Conservation (phyloP, 352 stramenopile genomes). For the Hyaloperonospora arabidopsidis region DNA sequence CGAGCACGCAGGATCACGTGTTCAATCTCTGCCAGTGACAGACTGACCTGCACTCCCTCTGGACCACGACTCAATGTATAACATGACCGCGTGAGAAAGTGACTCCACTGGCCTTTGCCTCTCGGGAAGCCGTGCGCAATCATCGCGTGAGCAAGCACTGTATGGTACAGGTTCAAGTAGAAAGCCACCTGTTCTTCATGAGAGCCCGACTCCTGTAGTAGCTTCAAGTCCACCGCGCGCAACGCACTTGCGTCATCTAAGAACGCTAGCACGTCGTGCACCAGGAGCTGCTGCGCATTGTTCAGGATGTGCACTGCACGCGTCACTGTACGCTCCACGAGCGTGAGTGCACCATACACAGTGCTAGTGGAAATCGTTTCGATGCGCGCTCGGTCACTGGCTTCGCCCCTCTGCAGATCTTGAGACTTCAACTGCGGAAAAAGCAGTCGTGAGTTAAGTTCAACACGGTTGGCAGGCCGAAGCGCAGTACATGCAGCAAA, state of each 20-base stretch:
- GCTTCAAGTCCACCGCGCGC: constrained; percentile 43
- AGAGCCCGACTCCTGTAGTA: constrained; percentile 28
- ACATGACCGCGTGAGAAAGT: constrained; percentile 51
- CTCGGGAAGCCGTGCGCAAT: constrained; percentile 57
- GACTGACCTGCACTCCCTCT: constrained; percentile 26
- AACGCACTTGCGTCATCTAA: constrained; percentile 58
- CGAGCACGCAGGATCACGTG: constrained; percentile 58
- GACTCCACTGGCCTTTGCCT: constrained; percentile 45
- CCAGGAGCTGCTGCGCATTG: constrained; percentile 29
- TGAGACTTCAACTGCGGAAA: constrained; percentile 33
- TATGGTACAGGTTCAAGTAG: constrained; percentile 77
- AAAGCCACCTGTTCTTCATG: constrained; percentile 69
- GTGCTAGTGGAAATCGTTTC: constrained; percentile 10
- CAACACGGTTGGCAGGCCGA: constrained; percentile 41
- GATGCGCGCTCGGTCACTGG: neutral
- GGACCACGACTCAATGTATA: constrained; percentile 43
- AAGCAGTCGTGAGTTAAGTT: constrained; percentile 55
- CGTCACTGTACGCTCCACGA: constrained; percentile 25
- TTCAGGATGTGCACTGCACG: constrained; percentile 36
- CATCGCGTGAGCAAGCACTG: constrained; percentile 68
- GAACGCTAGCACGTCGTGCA: constrained; percentile 54
- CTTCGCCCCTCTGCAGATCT: neutral
- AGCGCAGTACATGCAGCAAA: constrained; percentile 31
- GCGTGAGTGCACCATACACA: constrained; percentile 14
- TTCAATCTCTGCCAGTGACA: constrained; percentile 77